These are phyloP conservation scores for Penicillium silybi DNA, from an alignment of 495 filamentous ascomycete genomes.

Conservation along the genomic window DNA sequence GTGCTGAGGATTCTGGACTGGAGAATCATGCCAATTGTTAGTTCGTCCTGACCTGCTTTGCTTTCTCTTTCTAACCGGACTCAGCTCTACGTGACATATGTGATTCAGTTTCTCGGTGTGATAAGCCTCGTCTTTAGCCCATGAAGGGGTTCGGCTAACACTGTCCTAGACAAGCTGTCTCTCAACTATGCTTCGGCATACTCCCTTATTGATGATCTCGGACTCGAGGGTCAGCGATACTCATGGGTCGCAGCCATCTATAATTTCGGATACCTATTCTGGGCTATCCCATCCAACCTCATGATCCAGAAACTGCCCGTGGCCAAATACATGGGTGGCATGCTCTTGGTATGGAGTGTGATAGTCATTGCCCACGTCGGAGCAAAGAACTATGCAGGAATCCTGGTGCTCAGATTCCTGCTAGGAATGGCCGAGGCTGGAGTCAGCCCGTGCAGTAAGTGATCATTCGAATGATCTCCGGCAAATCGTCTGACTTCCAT, in stretches of 20 bases:
- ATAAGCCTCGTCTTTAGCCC: neutral
- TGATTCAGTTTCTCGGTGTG: constrained; percentile 35
- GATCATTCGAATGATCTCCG: neutral
- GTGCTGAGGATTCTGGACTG: constrained; percentile 33
- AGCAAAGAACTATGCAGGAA: constrained; percentile 52
- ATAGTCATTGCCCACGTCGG: constrained; percentile 54
- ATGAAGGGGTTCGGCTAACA: neutral
- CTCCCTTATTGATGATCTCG: constrained; percentile 32
- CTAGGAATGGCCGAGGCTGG: constrained; percentile 63
- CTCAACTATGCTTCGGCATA: constrained; percentile 44
- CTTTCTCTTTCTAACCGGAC: neutral
- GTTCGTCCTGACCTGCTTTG: neutral
- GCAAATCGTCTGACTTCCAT: neutral
- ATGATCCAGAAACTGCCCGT: constrained; percentile 54
- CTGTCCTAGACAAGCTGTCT: constrained; percentile 26
- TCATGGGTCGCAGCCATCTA: constrained; percentile 51
- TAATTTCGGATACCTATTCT: constrained; percentile 49
- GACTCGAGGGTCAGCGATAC: constrained; percentile 52
- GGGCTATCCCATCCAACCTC: constrained; percentile 50
- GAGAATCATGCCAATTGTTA: constrained; percentile 33
- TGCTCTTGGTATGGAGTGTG: constrained; percentile 57
- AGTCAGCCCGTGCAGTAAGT: constrained; percentile 47
- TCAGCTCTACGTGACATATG: constrained; percentile 36
- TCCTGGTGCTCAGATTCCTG: constrained; percentile 57
- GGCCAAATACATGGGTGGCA: constrained; percentile 55